phyloP scores from a whole-genome alignment of 2,329 filamentous ascomycete genomes.

The Exophiala lecanii-corni region DNA sequence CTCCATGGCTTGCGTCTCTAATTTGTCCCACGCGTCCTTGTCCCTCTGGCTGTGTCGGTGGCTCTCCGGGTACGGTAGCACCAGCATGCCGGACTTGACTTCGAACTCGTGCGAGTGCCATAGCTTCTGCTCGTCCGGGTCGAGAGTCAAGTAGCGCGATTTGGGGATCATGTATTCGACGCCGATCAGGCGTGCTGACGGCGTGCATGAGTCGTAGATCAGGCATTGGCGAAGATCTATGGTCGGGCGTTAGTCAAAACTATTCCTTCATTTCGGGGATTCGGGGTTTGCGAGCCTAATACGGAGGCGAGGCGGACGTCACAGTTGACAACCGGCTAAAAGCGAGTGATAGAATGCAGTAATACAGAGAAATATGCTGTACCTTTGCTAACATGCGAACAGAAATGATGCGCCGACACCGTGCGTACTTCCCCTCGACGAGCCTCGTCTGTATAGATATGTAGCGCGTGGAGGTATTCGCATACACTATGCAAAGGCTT shows the following conservation, averaged over 20 bases:
- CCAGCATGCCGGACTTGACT: slow-evolving; percentile 73
- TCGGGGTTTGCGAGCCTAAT: too few species aligned
- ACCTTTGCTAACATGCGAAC: slow-evolving; percentile 66
- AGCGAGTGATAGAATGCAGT: too few species aligned
- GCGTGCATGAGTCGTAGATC: slow-evolving; percentile 68
- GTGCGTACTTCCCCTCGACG: slow-evolving; percentile 43
- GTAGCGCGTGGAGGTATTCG: slow-evolving; percentile 82
- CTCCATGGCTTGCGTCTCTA: slow-evolving; percentile 77
- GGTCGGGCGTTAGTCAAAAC: slow-evolving; percentile 8
- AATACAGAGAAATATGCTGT: too few species aligned
- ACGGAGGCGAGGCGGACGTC: too few species aligned
- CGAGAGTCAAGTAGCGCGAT: slow-evolving; percentile 61
- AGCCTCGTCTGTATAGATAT: slow-evolving; percentile 71
- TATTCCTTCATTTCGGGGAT: neutral
- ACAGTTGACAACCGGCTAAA: too few species aligned
- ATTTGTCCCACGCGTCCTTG: slow-evolving; percentile 63
- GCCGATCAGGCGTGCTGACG: slow-evolving; percentile 70
- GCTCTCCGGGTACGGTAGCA: slow-evolving; percentile 60
- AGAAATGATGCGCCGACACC: slow-evolving; percentile 82
- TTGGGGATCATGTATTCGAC: slow-evolving; percentile 79
- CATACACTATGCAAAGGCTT: slow-evolving; percentile 69
- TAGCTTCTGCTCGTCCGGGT: slow-evolving; percentile 57
- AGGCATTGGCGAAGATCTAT: slow-evolving; percentile 76
- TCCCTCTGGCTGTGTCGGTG: slow-evolving; percentile 46
- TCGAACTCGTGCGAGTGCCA: slow-evolving; percentile 55